Conservation (phyloP, 2,329 filamentous ascomycete species). For the Sporothrix pseudoabietina region DNA sequence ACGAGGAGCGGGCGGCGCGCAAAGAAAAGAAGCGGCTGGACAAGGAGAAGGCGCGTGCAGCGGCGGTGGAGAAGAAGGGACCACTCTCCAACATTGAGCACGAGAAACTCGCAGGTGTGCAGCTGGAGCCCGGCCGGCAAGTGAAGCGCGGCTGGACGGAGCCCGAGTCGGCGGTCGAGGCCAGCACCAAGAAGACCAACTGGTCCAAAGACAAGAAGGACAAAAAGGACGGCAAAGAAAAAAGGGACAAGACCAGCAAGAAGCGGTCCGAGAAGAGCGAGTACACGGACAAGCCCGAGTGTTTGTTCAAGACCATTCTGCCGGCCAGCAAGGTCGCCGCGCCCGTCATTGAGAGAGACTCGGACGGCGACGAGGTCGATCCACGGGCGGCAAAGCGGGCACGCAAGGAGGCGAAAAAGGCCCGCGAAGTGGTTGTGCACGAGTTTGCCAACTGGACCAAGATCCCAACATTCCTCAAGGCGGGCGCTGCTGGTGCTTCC, state of each 20-base stretch:
- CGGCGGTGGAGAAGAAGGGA: conserved; percentile 33
- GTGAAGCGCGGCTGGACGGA: conserved; percentile 91
- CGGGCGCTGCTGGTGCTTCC: conserved; percentile 45
- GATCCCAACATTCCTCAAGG: conserved; percentile 78
- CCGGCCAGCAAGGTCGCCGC: conserved; percentile 49
- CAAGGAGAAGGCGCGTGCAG: conserved; percentile 35
- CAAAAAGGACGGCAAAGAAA: conserved; percentile 48
- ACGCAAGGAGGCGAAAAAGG: conserved; percentile 50
- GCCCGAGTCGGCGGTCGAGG: conserved; percentile 41
- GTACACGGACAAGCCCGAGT: conserved; percentile 78
- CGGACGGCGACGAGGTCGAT: conserved; percentile 37
- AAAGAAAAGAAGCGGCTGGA: conserved; percentile 35
- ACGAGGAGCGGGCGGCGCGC: conserved; percentile 25
- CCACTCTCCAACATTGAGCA: conserved; percentile 38
- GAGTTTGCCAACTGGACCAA: conserved; percentile 87
- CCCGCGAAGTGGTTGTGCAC: conserved; percentile 69
- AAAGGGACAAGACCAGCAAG: neutral
- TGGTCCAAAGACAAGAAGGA: conserved; percentile 43
- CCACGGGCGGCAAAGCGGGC: conserved; percentile 52
- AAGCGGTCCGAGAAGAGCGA: conserved; percentile 68
- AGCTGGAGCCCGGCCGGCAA: conserved; percentile 71
- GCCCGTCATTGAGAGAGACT: conserved; percentile 43
- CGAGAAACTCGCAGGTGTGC: conserved; percentile 63
- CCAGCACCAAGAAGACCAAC: conserved; percentile 44
- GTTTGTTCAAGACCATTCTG: conserved; percentile 80